A percentile compares a stretch with the other conserved stretches of the same genome.
These are phyloP conservation scores for Acanthamoeba quina DNA, from an alignment of 208 protist genomes.

Conservation along the genomic window DNA sequence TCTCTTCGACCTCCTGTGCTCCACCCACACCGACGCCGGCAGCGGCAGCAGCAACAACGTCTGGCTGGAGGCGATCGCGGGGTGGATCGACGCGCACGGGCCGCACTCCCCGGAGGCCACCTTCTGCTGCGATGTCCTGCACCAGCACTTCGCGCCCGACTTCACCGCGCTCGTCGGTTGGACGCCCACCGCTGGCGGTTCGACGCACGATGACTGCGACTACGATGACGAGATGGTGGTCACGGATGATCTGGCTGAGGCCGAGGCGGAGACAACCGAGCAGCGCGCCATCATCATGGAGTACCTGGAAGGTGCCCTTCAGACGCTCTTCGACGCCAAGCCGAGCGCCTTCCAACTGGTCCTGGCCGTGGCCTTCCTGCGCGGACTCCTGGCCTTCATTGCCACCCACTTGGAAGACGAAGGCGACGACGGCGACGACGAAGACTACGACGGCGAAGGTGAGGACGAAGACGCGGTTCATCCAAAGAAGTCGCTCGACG, in stretches of 20 bases:
- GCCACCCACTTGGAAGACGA: not conserved
- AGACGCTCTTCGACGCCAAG: not conserved
- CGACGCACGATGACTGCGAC: too few relatives aligned
- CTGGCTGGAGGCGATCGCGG: not conserved
- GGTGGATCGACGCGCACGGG: not conserved
- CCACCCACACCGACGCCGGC: not conserved
- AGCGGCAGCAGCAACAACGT: not conserved
- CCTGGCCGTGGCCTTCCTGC: not conserved
- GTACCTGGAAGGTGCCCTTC: not conserved
- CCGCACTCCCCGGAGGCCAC: not conserved
- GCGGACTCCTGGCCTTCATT: not conserved
- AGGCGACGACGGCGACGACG: too few relatives aligned
- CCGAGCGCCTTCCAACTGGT: not conserved
- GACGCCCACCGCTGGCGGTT: not conserved
- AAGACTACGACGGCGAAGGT: too few relatives aligned
- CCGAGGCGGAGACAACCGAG: not conserved
- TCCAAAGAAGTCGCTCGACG: not conserved
- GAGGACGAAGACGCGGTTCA: too few relatives aligned
- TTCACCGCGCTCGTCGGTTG: not conserved
- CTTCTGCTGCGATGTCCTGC: constrained; percentile 9
- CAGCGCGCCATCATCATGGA: not conserved
- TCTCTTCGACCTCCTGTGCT: constrained; percentile 15
- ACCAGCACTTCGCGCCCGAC: not conserved
- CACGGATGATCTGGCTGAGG: not conserved
- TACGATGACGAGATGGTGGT: not conserved